Evolutionary conservation across 257 asterid genomes (phyloP), one percentile per base, ranked within the genome.

Genomic region (Nicotiana obtusifolia): DNA sequence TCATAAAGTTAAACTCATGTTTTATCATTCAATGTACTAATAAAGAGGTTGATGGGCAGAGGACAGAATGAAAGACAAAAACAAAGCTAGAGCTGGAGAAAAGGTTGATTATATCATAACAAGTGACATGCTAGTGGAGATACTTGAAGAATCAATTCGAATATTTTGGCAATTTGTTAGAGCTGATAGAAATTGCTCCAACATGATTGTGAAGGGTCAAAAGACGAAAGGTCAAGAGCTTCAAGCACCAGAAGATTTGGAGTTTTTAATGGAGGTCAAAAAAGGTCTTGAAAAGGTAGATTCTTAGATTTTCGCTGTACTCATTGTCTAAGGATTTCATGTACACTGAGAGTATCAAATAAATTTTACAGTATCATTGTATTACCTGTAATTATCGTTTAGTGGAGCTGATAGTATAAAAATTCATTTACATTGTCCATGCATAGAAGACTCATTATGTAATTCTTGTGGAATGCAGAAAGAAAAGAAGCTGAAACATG

Each of bases 141-240:
- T 88, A 22, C 80, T 94, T 33, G 99, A 96, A 85, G 99, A 96
- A 87, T 92, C 98, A 0, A 94, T 96, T 82, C 83, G 99, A 76
- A 90, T 93, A 49, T 93, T 94, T 49, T 96, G 98, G 99, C 84
- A 88, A 80, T 96, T 96, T 57, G 89, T 96, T 71, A 91, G 90
- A 33, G 93, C 93, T 5, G 99, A 96, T 82, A 93, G 84, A 82
- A 90, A 90, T 54, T 89, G 95, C 86, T 31, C 86, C 28, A 69
- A 37, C 8, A 57, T 81, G n/a, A 47, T 86, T 3, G 28, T 31
- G 82, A 91, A 84, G 37, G 67, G 84, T 76, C 83, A 77, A 73
- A 95, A 89, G 78, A 86, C 77, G 49, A 73, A 44, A 60, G 82
- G 86, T 0, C 35, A 65, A 41, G 90, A 90, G 87, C 81, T 90